phyloP scores from a whole-genome alignment of 306 rosid genomes.

The Ziziphus jujuba region DNA sequence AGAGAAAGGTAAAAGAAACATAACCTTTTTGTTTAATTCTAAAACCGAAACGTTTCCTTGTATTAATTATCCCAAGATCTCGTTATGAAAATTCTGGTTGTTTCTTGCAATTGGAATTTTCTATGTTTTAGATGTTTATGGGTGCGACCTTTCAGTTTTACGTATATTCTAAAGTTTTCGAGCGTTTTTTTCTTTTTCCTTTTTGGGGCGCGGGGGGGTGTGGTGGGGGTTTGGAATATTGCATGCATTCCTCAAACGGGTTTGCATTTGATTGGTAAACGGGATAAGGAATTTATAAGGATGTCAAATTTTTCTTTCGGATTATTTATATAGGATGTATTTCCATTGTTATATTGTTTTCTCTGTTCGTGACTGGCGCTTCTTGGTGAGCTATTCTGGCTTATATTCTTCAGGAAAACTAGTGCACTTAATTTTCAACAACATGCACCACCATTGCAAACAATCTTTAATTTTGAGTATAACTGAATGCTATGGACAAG shows the following conservation, averaged over 20 bases:
- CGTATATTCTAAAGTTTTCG: too few relatives aligned
- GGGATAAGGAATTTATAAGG: slow-evolving; percentile 22
- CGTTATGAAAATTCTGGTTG: neutral
- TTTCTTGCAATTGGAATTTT: neutral
- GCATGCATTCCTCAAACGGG: slow-evolving; percentile 1
- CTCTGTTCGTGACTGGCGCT: neutral
- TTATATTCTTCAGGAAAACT: too few relatives aligned
- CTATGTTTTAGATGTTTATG: neutral
- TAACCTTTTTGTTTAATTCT: neutral
- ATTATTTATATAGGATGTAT: too few relatives aligned
- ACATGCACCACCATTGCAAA: too few relatives aligned
- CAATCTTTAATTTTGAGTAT: too few relatives aligned
- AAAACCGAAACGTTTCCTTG: neutral
- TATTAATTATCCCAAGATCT: slow-evolving; percentile 18
- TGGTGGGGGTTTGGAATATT: neutral
- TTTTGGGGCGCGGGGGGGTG: too few relatives aligned
- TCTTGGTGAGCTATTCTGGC: neutral
- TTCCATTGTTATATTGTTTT: too few relatives aligned
- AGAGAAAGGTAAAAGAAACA: slow-evolving; percentile 53
- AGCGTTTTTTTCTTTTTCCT: too few relatives aligned
- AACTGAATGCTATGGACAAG: too few relatives aligned
- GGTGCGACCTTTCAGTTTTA: too few relatives aligned
- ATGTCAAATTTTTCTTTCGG: neutral
- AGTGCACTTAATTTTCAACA: too few relatives aligned
- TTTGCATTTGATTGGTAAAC: slow-evolving; percentile 15